Evolutionary conservation across 176 grass and related monocot species (phyloP), one percentile per base, ranked within the genome.

Genomic region (Dactylis glomerata): DNA sequence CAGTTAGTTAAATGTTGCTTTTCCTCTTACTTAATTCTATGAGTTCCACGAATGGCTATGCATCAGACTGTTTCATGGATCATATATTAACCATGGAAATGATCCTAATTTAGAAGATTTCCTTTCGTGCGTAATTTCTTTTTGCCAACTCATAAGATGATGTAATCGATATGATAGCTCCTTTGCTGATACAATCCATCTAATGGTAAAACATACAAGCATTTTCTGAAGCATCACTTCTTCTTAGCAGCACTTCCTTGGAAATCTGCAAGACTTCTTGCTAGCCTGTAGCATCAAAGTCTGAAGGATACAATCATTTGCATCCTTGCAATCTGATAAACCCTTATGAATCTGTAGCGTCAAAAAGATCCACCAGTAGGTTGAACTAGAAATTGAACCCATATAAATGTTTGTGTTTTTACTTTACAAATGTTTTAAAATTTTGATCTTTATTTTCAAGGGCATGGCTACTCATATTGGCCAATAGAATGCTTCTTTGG

Each of bases 1-100:
- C 42, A 47, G 1, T 26, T 27, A 46, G 42, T 45, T 73, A 72
- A 44, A 49, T 75, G 16, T 50, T 28, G 47, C 10, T 34, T 63
- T 75, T 83, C 31, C 54, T 63, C 40, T 9, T 47, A n/a, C 64
- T 83, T 63, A 51, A 24, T 34, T 52, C 5, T 17, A 40, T 79
- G 28, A 11, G 26, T 8, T 26, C 41, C 3, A 26, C 15, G 45
- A 74, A 31, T 77, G 59, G 7, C 9, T 54, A 26, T 81, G 70
- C 46, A 54, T 81, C 44, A 67, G n/a, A 20, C 36, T 76, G 4
- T 82, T 68, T 52, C 82, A 20, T 87, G 26, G 36, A 47, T 75
- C 62, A 68, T 86, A 52, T 75, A 27, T 76, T 68, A 66, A 75
- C 23, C 47, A 68, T 58, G 12, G 26, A 45, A 20, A 34, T 9